Evolutionary conservation across 306 rosid genomes (phyloP), one percentile per base, ranked within the genome.

Genomic region (Clitoria ternatea): DNA sequence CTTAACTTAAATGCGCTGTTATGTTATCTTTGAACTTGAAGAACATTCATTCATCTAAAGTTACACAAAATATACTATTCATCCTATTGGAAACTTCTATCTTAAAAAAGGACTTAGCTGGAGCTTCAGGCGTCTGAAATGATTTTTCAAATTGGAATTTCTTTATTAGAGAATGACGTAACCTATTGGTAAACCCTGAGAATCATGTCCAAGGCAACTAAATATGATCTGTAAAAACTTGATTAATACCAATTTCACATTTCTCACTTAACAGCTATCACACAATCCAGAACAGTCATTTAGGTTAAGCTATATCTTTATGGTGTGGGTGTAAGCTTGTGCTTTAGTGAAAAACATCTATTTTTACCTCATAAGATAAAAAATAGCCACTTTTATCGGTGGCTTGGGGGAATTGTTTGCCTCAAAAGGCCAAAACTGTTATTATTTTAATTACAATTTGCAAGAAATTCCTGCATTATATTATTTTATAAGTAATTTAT

Each of bases 401-500:
- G 27, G 39, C 39, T 60, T 69, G 37, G 27, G 59, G 52, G 37
- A 43, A 17, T 44, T 1, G 10, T 77, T 69, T 20, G 35, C 37
- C 43, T 24, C 0, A n/a, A n/a, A n/a, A n/a, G n/a, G n/a, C n/a
- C n/a, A 59, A 74, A 55, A 29, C 1, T 63, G 2, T 36, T 59
- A n/a, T n/a, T n/a, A 4, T 63, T 49, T 22, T 74, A 39, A 19
- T 61, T 53, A 37, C 57, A 57, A 26, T 36, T 55, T 37, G 50
- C 69, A 12, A 42, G 36, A 36, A 47, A 37, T 74, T 77, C 64
- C 66, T 70, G 13, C 69, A 24, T 52, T 39, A 29, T 20, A 33
- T 33, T 73, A 49, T 54, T 70, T 76, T 45, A 39, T 35, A 27
- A 39, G 49, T 43, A 39, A 26, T 14, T 57, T 22, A 62, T 72